Evolutionary conservation across 1,284 basidiomycete species (phyloP), one percentile per base, ranked within the genome.

Genomic region (Fomitiporia mediterranea): DNA sequence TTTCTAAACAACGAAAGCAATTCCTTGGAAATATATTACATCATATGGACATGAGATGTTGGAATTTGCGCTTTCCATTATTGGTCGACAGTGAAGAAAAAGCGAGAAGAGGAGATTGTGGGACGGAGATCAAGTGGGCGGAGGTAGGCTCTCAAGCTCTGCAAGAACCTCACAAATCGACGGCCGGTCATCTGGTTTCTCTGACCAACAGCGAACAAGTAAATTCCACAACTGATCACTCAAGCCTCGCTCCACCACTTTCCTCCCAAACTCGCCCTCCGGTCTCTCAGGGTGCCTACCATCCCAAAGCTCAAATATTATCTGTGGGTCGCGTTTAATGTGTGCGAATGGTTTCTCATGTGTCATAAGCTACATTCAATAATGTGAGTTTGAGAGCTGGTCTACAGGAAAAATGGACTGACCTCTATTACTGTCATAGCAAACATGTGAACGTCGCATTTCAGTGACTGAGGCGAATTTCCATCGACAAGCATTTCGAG

Each of bases 281-380:
- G 80, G 80, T 34, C 73, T 67, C 19, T 61, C 64, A 1, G 81
- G 80, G 49, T 68, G 69, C 47, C 70, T 69, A 15, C 76, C 74
- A 3, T 59, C 38, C 55, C 11, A 71, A 66, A 30, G 75, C 70
- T 51, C 69, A 67, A 39, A 76, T 71, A 9, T 79, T 73, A 81
- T 77, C 47, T 78, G 72, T 2, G 74, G 72, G 6, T 76, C 74
- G 57, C 75, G 73, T 58, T 69, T 74, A 48, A 80, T 70, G 17
- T 72, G 67, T n/a, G 63, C 60, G 65, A 74, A 81, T 2, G 80
- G 79, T 58, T 74, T 73, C 7, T 72, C 64, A 57, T 79, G 78
- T 0, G 79, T 80, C 65, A 80, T 64, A 2, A 81, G 61, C 79
- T 82, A 2, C 3, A 8, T 25, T 21, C 30, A 15, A 19, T 1